phyloP scores from a whole-genome alignment of 352 stramenopile species.

The Halophytophthora polymorphica region DNA sequence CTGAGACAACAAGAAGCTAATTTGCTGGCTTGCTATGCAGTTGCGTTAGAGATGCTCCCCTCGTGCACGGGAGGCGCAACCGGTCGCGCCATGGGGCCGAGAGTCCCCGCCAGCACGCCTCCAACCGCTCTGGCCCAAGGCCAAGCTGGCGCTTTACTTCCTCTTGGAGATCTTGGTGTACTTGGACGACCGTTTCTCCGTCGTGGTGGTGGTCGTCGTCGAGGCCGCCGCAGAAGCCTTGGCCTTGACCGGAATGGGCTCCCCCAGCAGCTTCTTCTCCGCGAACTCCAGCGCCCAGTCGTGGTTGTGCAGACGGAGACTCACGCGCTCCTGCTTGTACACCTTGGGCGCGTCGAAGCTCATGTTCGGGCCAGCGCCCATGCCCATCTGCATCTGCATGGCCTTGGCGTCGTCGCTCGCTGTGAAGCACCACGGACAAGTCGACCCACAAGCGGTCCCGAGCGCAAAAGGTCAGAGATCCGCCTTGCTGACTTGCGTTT shows the following conservation, averaged over 20 bases:
- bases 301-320: slow-evolving; percentile 77
- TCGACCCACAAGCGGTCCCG: not conserved
- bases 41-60: no score
- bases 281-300: slow-evolving; percentile 78
- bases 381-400: slow-evolving; percentile 93
- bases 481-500: not conserved
- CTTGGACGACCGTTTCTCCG: slow-evolving; percentile 59
- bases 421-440: slow-evolving; percentile 8
- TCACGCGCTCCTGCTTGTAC: slow-evolving; percentile 89
- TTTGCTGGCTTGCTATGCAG: no score
- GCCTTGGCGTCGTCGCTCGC: slow-evolving; percentile 86
- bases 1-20: not conserved
- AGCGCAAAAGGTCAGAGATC: slow-evolving; percentile 5
- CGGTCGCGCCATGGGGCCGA: no score
- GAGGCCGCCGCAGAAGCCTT: slow-evolving; percentile 24
- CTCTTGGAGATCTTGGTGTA: slow-evolving; percentile 78
- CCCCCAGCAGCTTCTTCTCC: slow-evolving; percentile 81
- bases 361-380: slow-evolving; percentile 80
- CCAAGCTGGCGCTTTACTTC: slow-evolving; percentile 25
- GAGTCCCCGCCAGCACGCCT: not conserved
- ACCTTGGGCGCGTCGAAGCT: slow-evolving; percentile 88
- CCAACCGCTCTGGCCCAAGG: not conserved
- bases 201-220: slow-evolving; percentile 24
- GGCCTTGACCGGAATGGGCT: slow-evolving; percentile 49
- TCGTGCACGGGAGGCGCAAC: no score